phyloP scores from a whole-genome alignment of 345 rosid genomes.

The Arabidopsis arenosa region DNA sequence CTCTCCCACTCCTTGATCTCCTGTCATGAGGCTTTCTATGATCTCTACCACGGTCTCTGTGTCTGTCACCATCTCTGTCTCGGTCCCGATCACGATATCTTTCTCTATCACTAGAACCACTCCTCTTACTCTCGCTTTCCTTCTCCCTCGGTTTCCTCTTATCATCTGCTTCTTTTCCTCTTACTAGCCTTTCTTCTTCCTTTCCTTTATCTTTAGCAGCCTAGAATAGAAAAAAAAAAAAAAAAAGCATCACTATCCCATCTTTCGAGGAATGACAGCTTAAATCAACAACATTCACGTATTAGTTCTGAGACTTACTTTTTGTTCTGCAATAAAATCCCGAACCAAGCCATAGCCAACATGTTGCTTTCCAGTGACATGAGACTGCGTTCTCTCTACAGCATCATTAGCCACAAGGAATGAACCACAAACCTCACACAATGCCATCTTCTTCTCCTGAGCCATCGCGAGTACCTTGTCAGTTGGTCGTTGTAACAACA shows the following conservation, averaged over 20 bases:
- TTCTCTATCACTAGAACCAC: conserved; percentile 81
- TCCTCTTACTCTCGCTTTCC: conserved; percentile 65
- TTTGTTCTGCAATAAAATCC: conserved; percentile 79
- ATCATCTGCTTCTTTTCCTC: conserved; percentile 90
- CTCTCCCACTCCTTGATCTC: conserved; percentile 82
- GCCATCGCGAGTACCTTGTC: conserved; percentile 77
- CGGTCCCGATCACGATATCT: conserved; percentile 58
- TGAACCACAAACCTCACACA: conserved; percentile 98
- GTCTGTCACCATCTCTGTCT: conserved; percentile 64
- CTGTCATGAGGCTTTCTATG: conserved; percentile 61
- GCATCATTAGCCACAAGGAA: conserved; percentile 98
- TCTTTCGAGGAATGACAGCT: conserved; percentile 16
- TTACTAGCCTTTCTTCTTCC: conserved; percentile 78
- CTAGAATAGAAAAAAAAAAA: conserved; percentile 45
- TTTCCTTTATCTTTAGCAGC: conserved; percentile 81
- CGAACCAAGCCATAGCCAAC: conserved; percentile 98
- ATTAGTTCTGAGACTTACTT: conserved; percentile 52
- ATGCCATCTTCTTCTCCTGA: conserved; percentile 97
- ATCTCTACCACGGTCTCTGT: conserved; percentile 59
- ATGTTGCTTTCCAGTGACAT: conserved; percentile 95
- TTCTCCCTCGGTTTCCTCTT: conserved; percentile 73
- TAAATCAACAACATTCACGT: conserved; percentile 17
- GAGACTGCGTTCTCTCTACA: conserved; percentile 96
- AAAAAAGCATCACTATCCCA: conserved; percentile 20
- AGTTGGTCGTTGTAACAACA: conserved; percentile 64